phyloP scores from a whole-genome alignment of 179 eudicot genomes.

The Spergularia azorica region DNA sequence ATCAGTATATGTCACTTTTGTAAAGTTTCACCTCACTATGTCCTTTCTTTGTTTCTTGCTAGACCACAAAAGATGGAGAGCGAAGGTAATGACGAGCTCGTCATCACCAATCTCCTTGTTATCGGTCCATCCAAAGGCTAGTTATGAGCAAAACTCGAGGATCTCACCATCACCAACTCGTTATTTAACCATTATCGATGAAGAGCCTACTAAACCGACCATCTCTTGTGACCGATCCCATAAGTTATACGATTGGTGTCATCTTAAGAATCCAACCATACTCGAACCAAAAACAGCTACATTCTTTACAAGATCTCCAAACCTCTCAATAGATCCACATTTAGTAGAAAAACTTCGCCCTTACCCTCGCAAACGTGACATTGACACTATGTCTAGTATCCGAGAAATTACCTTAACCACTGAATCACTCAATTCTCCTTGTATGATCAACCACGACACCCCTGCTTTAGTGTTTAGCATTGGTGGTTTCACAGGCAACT shows the following conservation, averaged over 20 bases:
- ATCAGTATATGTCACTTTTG: not conserved
- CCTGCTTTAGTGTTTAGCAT: conserved; percentile 62
- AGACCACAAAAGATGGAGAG: conserved; percentile 26
- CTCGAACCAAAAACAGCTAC: conserved; percentile 44
- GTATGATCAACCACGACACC: conserved; percentile 40
- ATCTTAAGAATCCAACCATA: conserved; percentile 40
- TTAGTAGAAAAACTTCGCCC: conserved; percentile 52
- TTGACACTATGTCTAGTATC: conserved; percentile 43
- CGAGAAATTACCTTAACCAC: conserved; percentile 48
- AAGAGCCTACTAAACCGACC: conserved; percentile 9
- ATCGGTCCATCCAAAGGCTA: conserved; percentile 1
- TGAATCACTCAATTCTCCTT: conserved; percentile 26
- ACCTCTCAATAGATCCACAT: conserved; percentile 13
- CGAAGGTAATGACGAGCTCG: conserved; percentile 15
- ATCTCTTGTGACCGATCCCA: conserved; percentile 54
- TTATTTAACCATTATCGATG: conserved; percentile 14
- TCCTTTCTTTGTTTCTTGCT: not conserved
- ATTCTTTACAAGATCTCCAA: conserved; percentile 30
- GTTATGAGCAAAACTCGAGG: not conserved
- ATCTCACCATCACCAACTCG: conserved; percentile 14
- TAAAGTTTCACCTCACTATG: not conserved
- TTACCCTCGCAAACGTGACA: conserved; percentile 60
- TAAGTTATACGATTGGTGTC: conserved; percentile 49
- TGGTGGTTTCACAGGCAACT: conserved; percentile 62
- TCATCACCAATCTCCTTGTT: conserved; percentile 12